These are phyloP conservation scores for Debaryomyces tyrocola DNA, from an alignment of 805 yeast genomes.

Conservation along the genomic window DNA sequence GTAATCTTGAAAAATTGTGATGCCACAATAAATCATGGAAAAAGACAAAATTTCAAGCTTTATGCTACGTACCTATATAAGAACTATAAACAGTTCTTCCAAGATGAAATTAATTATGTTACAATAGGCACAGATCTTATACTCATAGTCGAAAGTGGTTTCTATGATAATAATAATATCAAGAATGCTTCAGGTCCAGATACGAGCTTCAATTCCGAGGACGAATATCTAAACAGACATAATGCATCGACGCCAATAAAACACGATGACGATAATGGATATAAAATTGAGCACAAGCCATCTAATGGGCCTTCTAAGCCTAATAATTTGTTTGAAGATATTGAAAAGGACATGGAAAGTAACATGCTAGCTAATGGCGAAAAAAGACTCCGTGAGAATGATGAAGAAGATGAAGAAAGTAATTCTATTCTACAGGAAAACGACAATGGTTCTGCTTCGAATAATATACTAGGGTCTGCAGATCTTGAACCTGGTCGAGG, in stretches of 20 bases:
- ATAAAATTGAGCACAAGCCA: neutral
- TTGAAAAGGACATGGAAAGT: conserved; percentile 12
- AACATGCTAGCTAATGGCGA: conserved; percentile 6
- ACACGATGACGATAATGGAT: conserved; percentile 15
- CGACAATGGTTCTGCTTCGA: neutral
- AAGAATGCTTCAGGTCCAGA: conserved; percentile 12
- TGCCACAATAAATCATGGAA: conserved; percentile 7
- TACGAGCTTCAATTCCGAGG: conserved; percentile 19
- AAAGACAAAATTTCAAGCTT: conserved; percentile 23
- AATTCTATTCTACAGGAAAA: neutral
- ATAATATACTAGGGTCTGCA: neutral
- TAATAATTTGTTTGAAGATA: conserved; percentile 17
- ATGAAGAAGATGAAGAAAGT: conserved; percentile 1
- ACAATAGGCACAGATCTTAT: conserved; percentile 27
- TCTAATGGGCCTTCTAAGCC: conserved; percentile 1
- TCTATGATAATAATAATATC: conserved; percentile 3
- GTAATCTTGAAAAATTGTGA: conserved; percentile 31
- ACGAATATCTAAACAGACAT: conserved; percentile 15
- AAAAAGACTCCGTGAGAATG: conserved; percentile 19
- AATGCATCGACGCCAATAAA: conserved; percentile 29
- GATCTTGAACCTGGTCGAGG: neutral
- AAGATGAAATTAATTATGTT: conserved; percentile 27
- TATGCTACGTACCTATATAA: conserved; percentile 31
- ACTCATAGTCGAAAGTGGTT: conserved; percentile 20
- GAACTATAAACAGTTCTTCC: conserved; percentile 28